Evolutionary conservation across 805 yeast species (phyloP).

Genomic region (Saturnispora silvae): DNA sequence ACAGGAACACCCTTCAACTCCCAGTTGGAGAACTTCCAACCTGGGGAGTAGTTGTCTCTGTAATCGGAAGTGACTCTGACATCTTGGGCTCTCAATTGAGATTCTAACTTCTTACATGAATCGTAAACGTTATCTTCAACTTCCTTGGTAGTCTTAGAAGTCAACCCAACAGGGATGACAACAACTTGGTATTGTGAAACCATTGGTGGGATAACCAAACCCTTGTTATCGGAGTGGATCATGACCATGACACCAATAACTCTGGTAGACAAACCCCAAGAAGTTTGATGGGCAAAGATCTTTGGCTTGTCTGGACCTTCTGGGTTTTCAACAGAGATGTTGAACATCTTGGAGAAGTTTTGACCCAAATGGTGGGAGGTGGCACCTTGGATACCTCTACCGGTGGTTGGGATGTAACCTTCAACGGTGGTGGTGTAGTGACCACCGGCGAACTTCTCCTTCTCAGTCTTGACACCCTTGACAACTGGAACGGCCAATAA

Average conservation of each 20-base stretch:
- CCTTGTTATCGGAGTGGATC: constrained; percentile 98
- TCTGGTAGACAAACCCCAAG: constrained; percentile 99
- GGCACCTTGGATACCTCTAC: constrained; percentile 99
- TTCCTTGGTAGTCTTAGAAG: constrained; percentile 73
- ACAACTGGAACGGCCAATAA: constrained; percentile 95
- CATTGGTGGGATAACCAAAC: constrained; percentile 94
- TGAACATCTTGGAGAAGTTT: constrained; percentile 97
- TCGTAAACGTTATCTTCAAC: constrained; percentile 57
- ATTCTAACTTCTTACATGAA: constrained; percentile 63
- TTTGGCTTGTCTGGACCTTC: constrained; percentile 79
- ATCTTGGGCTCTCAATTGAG: constrained; percentile 45
- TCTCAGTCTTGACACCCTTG: constrained; percentile 91
- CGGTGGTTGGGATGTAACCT: constrained; percentile 96
- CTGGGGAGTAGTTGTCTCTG: constrained; percentile 92
- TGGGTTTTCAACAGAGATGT: constrained; percentile 92
- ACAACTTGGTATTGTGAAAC: constrained; percentile 90
- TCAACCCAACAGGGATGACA: constrained; percentile 90
- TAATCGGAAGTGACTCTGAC: constrained; percentile 77
- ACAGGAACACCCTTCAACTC: constrained; percentile 94
- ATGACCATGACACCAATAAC: constrained; percentile 98
- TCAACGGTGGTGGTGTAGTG: constrained; percentile 90
- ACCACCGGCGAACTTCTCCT: constrained; percentile 98
- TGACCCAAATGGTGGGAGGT: constrained; percentile 97
- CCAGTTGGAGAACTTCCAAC: constrained; percentile 97
- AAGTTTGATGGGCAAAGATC: constrained; percentile 87